These are phyloP conservation scores for Oryza brachyantha DNA, from an alignment of 176 grass and related monocot species.

Conservation along the genomic window DNA sequence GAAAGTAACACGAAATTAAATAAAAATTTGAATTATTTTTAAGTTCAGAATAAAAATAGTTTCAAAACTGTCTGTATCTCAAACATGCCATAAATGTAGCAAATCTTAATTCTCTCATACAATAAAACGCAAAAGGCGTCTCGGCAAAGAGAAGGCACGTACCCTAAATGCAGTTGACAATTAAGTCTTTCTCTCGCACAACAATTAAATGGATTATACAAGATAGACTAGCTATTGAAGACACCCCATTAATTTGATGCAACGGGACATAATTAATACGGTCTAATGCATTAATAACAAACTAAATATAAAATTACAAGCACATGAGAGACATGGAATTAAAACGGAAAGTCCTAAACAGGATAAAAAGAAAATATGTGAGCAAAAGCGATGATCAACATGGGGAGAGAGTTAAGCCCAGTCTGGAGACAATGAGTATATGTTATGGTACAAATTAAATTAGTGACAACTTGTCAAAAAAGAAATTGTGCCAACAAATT, in stretches of 20 bases:
- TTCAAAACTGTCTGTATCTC: background rate
- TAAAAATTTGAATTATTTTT: too few relatives aligned
- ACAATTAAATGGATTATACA: background rate
- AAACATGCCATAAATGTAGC: background rate
- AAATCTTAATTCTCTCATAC: background rate
- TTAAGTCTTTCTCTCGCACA: background rate
- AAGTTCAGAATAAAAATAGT: too few relatives aligned
- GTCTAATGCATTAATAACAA: background rate
- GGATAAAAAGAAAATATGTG: background rate
- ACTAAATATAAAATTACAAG: background rate
- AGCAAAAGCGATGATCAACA: background rate
- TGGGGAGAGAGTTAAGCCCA: background rate
- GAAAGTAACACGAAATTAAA: too few relatives aligned
- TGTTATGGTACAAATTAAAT: background rate
- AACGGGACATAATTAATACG: background rate
- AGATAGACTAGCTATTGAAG: background rate
- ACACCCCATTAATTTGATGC: background rate
- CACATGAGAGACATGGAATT: background rate
- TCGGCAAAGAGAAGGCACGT: background rate
- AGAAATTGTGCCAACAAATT: background rate
- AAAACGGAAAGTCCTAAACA: background rate
- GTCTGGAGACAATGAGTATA: background rate
- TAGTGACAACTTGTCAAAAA: background rate
- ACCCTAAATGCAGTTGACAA: background rate
- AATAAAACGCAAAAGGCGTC: background rate